Evolutionary conservation across 176 grass and related monocot genomes (phyloP).

Genomic region (Poa pratensis): DNA sequence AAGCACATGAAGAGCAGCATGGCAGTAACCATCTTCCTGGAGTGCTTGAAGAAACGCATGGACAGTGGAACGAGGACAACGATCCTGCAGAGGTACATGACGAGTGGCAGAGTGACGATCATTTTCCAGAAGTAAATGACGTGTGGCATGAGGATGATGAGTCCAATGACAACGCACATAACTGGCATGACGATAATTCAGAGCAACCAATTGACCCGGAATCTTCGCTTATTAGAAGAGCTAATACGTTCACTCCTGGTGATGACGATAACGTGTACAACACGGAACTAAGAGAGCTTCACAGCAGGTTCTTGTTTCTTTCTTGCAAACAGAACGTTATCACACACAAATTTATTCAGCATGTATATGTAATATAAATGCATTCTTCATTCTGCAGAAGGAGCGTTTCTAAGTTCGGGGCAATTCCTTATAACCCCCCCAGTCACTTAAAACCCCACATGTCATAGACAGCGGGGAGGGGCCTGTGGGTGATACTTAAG

Average conservation of each 20-base stretch:
- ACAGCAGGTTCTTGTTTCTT: constrained; percentile 68
- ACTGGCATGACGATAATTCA: constrained; percentile 65
- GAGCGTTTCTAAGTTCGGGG: constrained; percentile 96
- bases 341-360: constrained; percentile 11
- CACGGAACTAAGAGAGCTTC: constrained; percentile 83
- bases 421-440: too few relatives aligned
- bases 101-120: constrained; percentile 66
- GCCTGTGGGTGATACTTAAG: too few relatives aligned
- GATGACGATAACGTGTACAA: constrained; percentile 86
- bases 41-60: constrained; percentile 53
- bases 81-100: constrained; percentile 50
- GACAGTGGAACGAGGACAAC: constrained; percentile 56
- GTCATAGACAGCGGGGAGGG: too few relatives aligned
- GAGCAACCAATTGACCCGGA: constrained; percentile 58
- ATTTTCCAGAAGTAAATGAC: constrained; percentile 59
- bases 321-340: constrained; percentile 9
- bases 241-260: constrained; percentile 68
- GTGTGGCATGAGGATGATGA: constrained; percentile 70
- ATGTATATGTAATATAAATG: constrained; percentile 11
- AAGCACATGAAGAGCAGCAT: constrained; percentile 54
- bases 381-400: constrained; percentile 61
- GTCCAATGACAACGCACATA: constrained; percentile 60
- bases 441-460: too few relatives aligned
- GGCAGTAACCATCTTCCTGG: constrained; percentile 48
- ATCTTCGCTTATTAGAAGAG: constrained; percentile 61